Conservation (phyloP, 768 basidiomycete genomes). For the Pilatotrama ljubarskyi region DNA sequence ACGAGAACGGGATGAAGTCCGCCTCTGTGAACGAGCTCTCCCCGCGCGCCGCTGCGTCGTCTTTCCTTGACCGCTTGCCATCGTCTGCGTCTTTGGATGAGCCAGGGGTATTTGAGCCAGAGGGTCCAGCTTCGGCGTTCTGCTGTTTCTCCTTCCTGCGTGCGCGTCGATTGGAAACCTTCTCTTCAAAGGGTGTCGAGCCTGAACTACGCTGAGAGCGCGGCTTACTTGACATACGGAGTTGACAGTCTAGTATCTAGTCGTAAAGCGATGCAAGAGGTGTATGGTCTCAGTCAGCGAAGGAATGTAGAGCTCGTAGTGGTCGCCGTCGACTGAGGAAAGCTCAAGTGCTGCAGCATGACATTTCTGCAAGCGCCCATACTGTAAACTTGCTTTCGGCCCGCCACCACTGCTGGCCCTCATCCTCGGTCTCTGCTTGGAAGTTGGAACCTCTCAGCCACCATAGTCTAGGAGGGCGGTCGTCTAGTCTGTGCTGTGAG, state of each 20-base stretch:
- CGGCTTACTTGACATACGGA: slow-evolving; percentile 10
- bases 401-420: not conserved
- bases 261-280: not conserved
- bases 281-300: not conserved
- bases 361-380: slow-evolving; percentile 6
- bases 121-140: slow-evolving; percentile 15
- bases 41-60: not conserved
- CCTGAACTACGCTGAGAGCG: slow-evolving; percentile 10
- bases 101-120: not conserved
- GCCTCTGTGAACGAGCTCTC: slow-evolving; percentile 22
- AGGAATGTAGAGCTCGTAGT: not conserved
- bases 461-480: not conserved
- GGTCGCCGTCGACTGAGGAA: not conserved
- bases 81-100: not conserved
- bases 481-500: no score
- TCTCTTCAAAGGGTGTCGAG: slow-evolving; percentile 5
- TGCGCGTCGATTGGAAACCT: slow-evolving; percentile 9
- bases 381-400: slow-evolving; percentile 3
- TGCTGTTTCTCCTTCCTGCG: slow-evolving; percentile 19
- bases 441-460: not conserved
- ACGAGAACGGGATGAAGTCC: slow-evolving; percentile 35
- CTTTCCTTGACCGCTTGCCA: not conserved
- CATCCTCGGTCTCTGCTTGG: not conserved
- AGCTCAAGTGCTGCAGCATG: not conserved
- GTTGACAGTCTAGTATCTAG: not conserved